Conservation (phyloP, 164 flowering plant species). For the Stephania yunnanensis region DNA sequence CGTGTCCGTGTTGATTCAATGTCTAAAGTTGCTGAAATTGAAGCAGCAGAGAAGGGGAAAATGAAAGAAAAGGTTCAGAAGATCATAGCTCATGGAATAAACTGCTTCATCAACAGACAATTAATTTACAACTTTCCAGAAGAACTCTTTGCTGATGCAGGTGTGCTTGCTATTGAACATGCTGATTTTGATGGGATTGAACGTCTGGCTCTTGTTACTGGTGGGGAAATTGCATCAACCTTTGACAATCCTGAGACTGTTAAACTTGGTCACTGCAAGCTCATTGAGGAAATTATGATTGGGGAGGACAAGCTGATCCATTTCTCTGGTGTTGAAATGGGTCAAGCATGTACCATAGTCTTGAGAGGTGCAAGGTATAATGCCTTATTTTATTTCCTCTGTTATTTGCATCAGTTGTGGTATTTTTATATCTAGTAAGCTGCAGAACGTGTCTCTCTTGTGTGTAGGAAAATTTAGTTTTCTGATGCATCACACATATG, state of each 20-base stretch:
- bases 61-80: constrained; percentile 96
- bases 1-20: constrained; percentile 99
- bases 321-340: constrained; percentile 96
- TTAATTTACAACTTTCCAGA: constrained; percentile 97
- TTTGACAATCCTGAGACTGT: constrained; percentile 99
- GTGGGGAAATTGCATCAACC: constrained; percentile 98
- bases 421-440: neutral
- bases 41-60: constrained; percentile 89
- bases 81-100: constrained; percentile 88
- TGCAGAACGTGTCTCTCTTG: too few relatives aligned
- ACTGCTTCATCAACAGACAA: constrained; percentile 94
- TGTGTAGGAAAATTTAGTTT: too few relatives aligned
- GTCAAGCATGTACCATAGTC: constrained; percentile 98
- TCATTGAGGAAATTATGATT: constrained; percentile 98
- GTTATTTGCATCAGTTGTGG: neutral
- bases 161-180: constrained; percentile 96
- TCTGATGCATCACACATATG: too few relatives aligned
- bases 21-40: constrained; percentile 94
- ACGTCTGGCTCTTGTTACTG: constrained; percentile 89
- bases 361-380: constrained; percentile 94
- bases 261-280: constrained; percentile 94
- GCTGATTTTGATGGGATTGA: constrained; percentile 99
- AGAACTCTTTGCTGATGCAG: constrained; percentile 98
- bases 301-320: constrained; percentile 96
- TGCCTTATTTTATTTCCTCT: neutral